phyloP scores from a whole-genome alignment of 495 filamentous ascomycete genomes.

The Pseudevernia furfuracea region DNA sequence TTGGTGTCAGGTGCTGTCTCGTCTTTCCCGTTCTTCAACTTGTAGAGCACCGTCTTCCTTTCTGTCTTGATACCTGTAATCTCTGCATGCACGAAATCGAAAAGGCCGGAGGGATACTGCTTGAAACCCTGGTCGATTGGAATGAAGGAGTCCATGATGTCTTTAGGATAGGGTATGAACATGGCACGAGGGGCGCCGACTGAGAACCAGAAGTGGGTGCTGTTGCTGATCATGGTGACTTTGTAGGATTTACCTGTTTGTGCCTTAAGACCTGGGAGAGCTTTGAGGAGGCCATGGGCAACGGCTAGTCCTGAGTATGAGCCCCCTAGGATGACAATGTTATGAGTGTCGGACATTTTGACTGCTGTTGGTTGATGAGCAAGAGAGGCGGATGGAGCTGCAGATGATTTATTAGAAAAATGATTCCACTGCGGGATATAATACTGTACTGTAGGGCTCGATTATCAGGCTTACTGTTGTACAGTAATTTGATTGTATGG shows the following conservation, averaged over 20 bases:
- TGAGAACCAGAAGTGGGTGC: conserved; percentile 52
- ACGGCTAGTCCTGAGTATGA: conserved; percentile 44
- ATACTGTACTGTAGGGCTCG: background rate
- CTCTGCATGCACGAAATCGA: conserved; percentile 34
- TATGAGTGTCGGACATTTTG: conserved; percentile 22
- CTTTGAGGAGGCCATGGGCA: conserved; percentile 46
- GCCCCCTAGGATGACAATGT: conserved; percentile 48
- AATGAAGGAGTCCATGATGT: conserved; percentile 41
- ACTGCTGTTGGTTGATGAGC: background rate
- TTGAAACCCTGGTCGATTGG: conserved; percentile 34
- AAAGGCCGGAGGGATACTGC: conserved; percentile 28
- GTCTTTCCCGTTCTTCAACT: conserved; percentile 20
- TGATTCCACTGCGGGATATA: too few relatives aligned
- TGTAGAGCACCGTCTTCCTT: conserved; percentile 26
- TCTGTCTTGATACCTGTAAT: conserved; percentile 26
- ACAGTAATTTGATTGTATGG: too few relatives aligned
- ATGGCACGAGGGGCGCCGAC: conserved; percentile 48
- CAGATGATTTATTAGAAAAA: background rate
- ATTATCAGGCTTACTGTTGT: too few relatives aligned
- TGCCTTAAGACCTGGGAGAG: conserved; percentile 25
- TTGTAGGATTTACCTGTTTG: conserved; percentile 27
- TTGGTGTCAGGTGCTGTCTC: conserved; percentile 8
- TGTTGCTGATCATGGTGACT: conserved; percentile 38
- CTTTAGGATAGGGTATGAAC: conserved; percentile 36
- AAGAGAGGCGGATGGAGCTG: background rate